Evolutionary conservation across 805 yeast species (phyloP).

Genomic region (Ogataea minuta): DNA sequence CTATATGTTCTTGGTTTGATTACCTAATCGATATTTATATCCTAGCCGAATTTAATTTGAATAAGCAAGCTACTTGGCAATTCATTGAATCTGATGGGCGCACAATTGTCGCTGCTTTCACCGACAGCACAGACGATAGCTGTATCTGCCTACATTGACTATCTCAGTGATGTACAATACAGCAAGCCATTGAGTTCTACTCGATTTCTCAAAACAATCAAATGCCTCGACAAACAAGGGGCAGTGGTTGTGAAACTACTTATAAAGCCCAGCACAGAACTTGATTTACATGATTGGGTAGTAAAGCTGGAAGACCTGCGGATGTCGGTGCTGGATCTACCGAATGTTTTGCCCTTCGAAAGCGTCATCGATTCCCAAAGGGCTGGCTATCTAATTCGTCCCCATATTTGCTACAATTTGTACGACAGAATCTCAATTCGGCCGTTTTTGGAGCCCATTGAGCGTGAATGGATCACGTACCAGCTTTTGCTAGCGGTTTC

Average conservation of each 20-base stretch:
- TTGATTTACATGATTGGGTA: conserved; percentile 36
- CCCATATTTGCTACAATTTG: conserved; percentile 72
- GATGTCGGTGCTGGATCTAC: conserved; percentile 43
- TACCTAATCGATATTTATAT: neutral
- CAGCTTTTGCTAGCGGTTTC: conserved; percentile 68
- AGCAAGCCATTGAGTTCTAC: conserved; percentile 74
- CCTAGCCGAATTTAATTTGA: no score
- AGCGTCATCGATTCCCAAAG: conserved; percentile 82
- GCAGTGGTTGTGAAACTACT: conserved; percentile 75
- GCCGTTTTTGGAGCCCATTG: conserved; percentile 80
- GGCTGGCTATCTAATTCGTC: conserved; percentile 88
- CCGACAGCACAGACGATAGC: conserved; percentile 94
- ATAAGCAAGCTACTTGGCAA: no score
- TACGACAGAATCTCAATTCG: conserved; percentile 84
- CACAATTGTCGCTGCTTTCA: conserved; percentile 77
- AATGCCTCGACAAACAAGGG: conserved; percentile 73
- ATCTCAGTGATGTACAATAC: conserved; percentile 72
- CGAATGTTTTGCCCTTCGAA: conserved; percentile 68
- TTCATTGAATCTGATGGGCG: conserved; percentile 63
- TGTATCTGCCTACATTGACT: conserved; percentile 83
- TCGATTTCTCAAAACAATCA: conserved; percentile 81
- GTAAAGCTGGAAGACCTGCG: conserved; percentile 36
- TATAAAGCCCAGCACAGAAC: conserved; percentile 58
- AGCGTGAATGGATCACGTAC: conserved; percentile 79
- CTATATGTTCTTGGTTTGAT: neutral